These are phyloP conservation scores for Clathrus columnatus DNA, from an alignment of 768 basidiomycete species.

Conservation along the genomic window DNA sequence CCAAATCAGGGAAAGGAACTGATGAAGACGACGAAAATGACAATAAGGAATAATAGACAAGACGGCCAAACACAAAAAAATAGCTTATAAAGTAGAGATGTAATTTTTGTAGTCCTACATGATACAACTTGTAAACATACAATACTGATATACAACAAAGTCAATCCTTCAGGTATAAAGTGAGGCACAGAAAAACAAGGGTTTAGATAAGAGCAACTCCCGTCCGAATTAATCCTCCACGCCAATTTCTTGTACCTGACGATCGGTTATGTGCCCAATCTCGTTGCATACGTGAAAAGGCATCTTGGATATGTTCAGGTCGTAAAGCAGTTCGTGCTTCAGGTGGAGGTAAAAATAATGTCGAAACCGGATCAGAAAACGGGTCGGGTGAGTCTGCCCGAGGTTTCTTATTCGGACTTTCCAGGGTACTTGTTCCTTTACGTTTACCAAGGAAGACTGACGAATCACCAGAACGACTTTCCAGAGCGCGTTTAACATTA, in stretches of 20 bases:
- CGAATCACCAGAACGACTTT: slow-evolving; percentile 39
- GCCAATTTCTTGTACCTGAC: slow-evolving; percentile 85
- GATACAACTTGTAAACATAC: background rate
- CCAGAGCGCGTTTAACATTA: slow-evolving; percentile 70
- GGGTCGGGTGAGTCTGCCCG: slow-evolving; percentile 50
- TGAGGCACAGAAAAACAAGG: background rate
- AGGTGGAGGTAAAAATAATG: slow-evolving; percentile 73
- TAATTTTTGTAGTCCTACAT: background rate
- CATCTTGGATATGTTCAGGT: slow-evolving; percentile 86
- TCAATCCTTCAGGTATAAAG: background rate
- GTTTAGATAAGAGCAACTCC: slow-evolving; percentile 66
- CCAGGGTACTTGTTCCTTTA: slow-evolving; percentile 38
- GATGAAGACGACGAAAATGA: background rate
- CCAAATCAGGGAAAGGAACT: background rate
- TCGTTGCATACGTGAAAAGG: slow-evolving; percentile 82
- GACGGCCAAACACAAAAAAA: background rate
- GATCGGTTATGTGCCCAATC: slow-evolving; percentile 75
- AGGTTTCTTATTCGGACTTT: slow-evolving; percentile 36
- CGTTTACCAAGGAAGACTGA: slow-evolving; percentile 58
- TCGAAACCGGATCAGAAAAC: slow-evolving; percentile 56
- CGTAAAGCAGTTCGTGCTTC: slow-evolving; percentile 71
- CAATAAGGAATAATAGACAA: background rate
- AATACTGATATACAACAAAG: background rate
- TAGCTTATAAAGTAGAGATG: background rate
- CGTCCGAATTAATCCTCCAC: slow-evolving; percentile 75